Base-by-base conservation (phyloP, 768 basidiomycete genomes). In the Trametes cingulata region DNA sequence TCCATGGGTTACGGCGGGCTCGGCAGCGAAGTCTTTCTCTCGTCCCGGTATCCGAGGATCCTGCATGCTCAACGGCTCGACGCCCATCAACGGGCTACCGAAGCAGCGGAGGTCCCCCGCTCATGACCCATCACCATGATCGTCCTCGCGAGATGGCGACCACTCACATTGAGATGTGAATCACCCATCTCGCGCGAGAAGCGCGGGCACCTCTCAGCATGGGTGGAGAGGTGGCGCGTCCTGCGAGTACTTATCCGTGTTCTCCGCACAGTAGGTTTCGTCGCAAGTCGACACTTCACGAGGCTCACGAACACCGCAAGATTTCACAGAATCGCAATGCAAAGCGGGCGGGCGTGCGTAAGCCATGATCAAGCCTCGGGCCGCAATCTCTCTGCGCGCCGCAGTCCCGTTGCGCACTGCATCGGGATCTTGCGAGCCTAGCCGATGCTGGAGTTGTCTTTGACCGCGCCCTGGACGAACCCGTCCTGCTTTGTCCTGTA, bases 351-450 rank as follows among this genome's bases (percentile, higher is more conserved):
- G 14, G 39, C 39, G 13, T 19, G 39, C 6, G 17, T 42, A 17
- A 19, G n/a, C n/a, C 41, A 17, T n/a, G 48, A 29, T 33, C 27
- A n/a, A 33, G 3, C 6, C 29, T 6, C 33, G 6, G 48, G 48
- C 15, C 24, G n/a, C 12, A 33, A 33, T 4, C 29, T 33, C 6
- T 33, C 6, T 33, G 27, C 41, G 33, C n/a, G 48, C 17, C 24
- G 33, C 24, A 36, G 48, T n/a, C 17, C 6, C 29, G 29, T 15
- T 6, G 10, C 29, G 41, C 52, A 54, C 52, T 35, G 52, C 52
- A 54, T 43, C 52, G 52, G 52, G 52, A 40, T 43, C 39, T 41
- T 33, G 52, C 52, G 52, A 54, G 42, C 19, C 52, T 54, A 43
- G 52, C 42, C 20, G 39, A 41, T 33, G 14, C 19, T 35, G 36